phyloP scores from a whole-genome alignment of 257 asterid genomes.

The Solanum neorickii region DNA sequence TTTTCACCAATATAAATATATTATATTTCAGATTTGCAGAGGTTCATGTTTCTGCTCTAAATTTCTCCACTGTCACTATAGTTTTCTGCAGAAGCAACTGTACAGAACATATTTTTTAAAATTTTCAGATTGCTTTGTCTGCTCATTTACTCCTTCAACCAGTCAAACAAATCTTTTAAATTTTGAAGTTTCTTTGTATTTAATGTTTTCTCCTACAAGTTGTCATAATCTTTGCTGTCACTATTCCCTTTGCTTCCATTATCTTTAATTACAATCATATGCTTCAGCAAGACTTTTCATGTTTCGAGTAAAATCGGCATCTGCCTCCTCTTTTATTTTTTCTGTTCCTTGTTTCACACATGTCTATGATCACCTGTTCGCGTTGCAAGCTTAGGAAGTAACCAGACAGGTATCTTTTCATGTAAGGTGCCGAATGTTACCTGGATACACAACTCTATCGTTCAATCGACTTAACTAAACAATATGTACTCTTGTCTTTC shows the following conservation, averaged over 20 bases:
- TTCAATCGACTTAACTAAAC: background rate
- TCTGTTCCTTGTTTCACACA: background rate
- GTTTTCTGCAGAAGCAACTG: background rate
- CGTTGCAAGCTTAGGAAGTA: background rate
- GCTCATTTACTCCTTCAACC: background rate
- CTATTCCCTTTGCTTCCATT: background rate
- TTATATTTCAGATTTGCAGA: background rate
- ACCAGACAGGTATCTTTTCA: background rate
- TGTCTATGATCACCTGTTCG: background rate
- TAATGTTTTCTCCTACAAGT: background rate
- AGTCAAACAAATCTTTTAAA: background rate
- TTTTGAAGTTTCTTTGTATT: background rate
- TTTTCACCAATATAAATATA: background rate
- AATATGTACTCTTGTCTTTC: background rate
- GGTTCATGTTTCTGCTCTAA: background rate
- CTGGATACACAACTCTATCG: background rate
- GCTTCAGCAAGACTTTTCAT: conserved; percentile 17
- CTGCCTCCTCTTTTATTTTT: background rate
- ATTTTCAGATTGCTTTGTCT: background rate
- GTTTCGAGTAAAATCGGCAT: background rate
- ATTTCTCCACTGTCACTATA: background rate
- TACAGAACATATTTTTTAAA: background rate
- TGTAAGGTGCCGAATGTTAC: background rate
- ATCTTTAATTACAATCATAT: conserved; percentile 28
- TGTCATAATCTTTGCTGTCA: background rate